These are phyloP conservation scores for Jamesozyma gamospora DNA, from an alignment of 805 yeast genomes.

Conservation along the genomic window DNA sequence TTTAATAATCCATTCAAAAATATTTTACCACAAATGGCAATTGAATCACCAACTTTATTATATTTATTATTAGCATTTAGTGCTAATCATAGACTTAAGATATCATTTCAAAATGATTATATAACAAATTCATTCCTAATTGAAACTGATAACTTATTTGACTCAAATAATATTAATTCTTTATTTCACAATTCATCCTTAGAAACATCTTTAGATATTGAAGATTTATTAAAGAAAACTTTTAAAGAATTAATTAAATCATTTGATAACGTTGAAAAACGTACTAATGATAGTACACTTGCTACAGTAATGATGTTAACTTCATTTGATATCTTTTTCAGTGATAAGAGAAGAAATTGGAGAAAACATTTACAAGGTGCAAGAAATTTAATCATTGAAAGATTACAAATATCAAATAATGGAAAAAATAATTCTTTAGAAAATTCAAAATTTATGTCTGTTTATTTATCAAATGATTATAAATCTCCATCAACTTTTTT, in stretches of 20 bases:
- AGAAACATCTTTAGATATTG: slow-evolving; percentile 9
- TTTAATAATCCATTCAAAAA: slow-evolving; percentile 61
- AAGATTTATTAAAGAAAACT: slow-evolving; percentile 45
- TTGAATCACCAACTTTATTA: slow-evolving; percentile 43
- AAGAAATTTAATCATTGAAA: slow-evolving; percentile 40
- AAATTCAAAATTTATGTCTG: not conserved
- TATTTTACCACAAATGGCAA: slow-evolving; percentile 58
- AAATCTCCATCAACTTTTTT: slow-evolving; percentile 38
- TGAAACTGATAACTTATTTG: not conserved
- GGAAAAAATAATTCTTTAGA: not conserved
- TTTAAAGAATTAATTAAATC: slow-evolving; percentile 45
- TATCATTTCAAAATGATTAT: slow-evolving; percentile 1
- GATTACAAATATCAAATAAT: slow-evolving; percentile 5
- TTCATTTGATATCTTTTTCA: slow-evolving; percentile 43
- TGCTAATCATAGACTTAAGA: slow-evolving; percentile 32
- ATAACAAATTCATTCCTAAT: not conserved
- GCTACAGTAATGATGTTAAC: slow-evolving; percentile 51
- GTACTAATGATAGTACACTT: slow-evolving; percentile 57
- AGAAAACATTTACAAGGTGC: slow-evolving; percentile 62
- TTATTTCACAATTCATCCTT: not conserved
- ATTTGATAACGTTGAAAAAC: slow-evolving; percentile 40
- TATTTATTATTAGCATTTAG: slow-evolving; percentile 47
- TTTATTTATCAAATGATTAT: slow-evolving; percentile 7
- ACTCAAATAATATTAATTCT: too few species aligned
- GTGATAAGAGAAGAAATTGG: slow-evolving; percentile 40